A percentile compares a stretch with the other conserved stretches of the same genome.
phyloP scores from a whole-genome alignment of 495 filamentous ascomycete species.

The Bryoglossum gracile region DNA sequence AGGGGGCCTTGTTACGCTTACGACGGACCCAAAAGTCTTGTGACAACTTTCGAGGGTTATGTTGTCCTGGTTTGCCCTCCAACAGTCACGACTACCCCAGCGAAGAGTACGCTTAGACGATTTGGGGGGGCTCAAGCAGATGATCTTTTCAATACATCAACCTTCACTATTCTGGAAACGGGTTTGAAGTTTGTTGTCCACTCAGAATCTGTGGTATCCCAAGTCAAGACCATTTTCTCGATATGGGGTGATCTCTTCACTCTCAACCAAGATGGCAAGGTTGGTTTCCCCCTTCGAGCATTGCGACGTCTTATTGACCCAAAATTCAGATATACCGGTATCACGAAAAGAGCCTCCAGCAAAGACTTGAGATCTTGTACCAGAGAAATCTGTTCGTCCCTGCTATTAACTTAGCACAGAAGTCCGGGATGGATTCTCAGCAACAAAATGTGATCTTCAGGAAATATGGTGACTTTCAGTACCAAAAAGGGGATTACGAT shows the following conservation, averaged over 20 bases:
- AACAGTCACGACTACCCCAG: constrained; percentile 34
- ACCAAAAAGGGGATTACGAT: constrained; percentile 90
- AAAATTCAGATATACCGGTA: constrained; percentile 67
- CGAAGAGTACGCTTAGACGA: constrained; percentile 42
- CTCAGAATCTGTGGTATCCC: constrained; percentile 71
- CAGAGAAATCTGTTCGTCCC: constrained; percentile 87
- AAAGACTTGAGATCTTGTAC: constrained; percentile 89
- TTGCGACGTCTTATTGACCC: constrained; percentile 9
- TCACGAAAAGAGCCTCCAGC: constrained; percentile 82
- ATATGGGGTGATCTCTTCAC: constrained; percentile 91
- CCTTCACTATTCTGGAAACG: constrained; percentile 83
- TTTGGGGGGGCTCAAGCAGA: constrained; percentile 64
- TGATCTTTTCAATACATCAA: constrained; percentile 71
- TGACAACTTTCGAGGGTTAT: constrained; percentile 78
- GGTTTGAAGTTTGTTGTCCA: constrained; percentile 87
- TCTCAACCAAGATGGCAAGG: constrained; percentile 84
- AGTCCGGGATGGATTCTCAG: constrained; percentile 63
- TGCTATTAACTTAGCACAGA: constrained; percentile 90
- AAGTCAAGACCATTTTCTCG: constrained; percentile 71
- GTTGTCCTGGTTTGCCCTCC: constrained; percentile 85
- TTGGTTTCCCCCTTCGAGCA: constrained; percentile 29
- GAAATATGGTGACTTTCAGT: constrained; percentile 92
- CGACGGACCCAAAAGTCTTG: constrained; percentile 79
- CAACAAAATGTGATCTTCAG: constrained; percentile 90
- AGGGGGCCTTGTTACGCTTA: constrained; percentile 81